phyloP scores from a whole-genome alignment of 129 eudicot species.

The Gnaphalium uliginosum region DNA sequence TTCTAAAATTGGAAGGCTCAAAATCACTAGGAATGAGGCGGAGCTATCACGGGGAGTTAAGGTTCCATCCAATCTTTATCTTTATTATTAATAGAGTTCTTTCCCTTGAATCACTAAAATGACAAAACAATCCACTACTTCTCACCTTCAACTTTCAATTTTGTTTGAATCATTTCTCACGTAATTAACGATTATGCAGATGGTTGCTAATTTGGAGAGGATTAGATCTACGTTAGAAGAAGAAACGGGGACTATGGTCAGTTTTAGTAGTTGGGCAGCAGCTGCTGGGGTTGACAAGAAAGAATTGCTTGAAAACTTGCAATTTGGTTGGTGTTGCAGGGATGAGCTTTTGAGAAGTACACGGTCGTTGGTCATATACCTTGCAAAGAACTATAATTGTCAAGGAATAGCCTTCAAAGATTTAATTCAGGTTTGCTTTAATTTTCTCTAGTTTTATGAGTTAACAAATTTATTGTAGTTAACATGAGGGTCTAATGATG shows the following conservation, averaged over 20 bases:
- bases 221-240: slow-evolving; percentile 53
- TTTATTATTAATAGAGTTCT: background rate
- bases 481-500: background rate
- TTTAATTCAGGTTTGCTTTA: slow-evolving; percentile 64
- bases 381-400: slow-evolving; percentile 69
- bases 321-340: slow-evolving; percentile 79
- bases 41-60: slow-evolving; percentile 77
- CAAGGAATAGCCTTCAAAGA: slow-evolving; percentile 75
- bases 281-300: slow-evolving; percentile 72
- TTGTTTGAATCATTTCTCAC: slow-evolving; percentile 19
- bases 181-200: slow-evolving; percentile 38
- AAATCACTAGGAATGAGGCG: slow-evolving; percentile 71
- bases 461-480: background rate
- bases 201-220: slow-evolving; percentile 72
- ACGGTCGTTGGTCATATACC: slow-evolving; percentile 64
- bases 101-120: background rate
- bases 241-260: slow-evolving; percentile 62
- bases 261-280: slow-evolving; percentile 73
- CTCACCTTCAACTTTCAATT: background rate
- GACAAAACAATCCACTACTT: slow-evolving; percentile 12
- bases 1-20: slow-evolving; percentile 40
- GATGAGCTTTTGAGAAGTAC: slow-evolving; percentile 85
- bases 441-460: slow-evolving; percentile 2
- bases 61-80: slow-evolving; percentile 39
- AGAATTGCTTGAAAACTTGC: slow-evolving; percentile 59